Conservation (phyloP, 257 asterid genomes). For the Nicotiana otophora region DNA sequence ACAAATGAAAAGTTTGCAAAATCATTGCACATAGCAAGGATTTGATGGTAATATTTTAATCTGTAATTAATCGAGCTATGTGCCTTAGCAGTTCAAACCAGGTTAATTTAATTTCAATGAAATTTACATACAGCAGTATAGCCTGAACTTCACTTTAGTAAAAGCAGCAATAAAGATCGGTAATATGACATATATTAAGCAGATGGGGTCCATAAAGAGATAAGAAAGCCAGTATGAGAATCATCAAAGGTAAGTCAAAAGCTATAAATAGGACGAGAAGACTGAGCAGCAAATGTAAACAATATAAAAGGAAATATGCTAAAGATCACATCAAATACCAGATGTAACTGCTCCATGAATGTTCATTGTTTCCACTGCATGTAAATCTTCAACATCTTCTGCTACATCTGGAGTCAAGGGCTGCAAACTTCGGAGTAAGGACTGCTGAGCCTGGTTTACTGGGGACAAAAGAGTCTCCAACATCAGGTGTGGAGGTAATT, state of each 20-base stretch:
- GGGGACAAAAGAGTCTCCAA: conserved; percentile 12
- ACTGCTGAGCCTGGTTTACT: conserved; percentile 37
- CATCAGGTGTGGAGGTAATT: conserved; percentile 11
- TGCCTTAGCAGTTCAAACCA: neutral
- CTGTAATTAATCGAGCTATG: neutral
- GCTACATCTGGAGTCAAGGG: conserved; percentile 65
- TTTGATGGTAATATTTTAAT: neutral
- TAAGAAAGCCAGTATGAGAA: neutral
- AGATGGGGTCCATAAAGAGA: neutral
- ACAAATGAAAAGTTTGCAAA: neutral
- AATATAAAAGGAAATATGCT: neutral
- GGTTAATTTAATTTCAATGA: neutral
- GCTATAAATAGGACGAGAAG: neutral
- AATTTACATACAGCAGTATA: neutral
- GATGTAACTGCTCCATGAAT: conserved; percentile 72
- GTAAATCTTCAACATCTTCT: conserved; percentile 59
- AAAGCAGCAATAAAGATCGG: neutral
- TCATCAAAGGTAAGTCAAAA: neutral
- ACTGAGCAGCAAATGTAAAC: neutral
- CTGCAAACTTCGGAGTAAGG: conserved; percentile 49
- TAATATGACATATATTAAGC: neutral
- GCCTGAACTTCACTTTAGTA: neutral
- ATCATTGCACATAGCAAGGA: neutral
- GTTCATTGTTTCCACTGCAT: conserved; percentile 62
- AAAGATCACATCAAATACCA: conserved; percentile 39